A percentile compares a stretch with the other conserved stretches of the same genome.
phyloP scores from a whole-genome alignment of 208 protist species.

The Leishmania gerbilli region DNA sequence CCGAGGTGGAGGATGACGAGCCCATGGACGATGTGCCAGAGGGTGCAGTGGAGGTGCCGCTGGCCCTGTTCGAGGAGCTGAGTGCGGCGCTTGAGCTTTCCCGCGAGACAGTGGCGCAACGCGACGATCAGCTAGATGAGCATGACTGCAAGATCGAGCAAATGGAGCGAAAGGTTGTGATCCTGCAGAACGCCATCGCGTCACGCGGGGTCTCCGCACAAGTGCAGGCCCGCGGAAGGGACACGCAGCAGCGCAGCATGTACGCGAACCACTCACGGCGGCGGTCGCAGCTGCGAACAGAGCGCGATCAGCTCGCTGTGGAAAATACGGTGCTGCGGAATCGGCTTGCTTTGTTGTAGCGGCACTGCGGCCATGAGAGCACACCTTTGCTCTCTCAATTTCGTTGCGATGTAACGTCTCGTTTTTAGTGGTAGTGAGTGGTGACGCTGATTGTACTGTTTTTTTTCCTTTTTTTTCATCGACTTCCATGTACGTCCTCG shows the following conservation, averaged over 20 bases:
- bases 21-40: conserved; percentile 60
- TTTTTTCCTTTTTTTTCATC: neutral
- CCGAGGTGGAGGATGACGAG: conserved; percentile 61
- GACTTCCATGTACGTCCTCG: neutral
- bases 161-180: conserved; percentile 67
- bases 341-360: conserved; percentile 15
- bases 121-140: conserved; percentile 68
- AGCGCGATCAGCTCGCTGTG: conserved; percentile 46
- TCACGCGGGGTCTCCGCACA: conserved; percentile 61
- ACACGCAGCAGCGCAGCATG: conserved; percentile 65
- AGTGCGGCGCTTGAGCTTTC: conserved; percentile 60
- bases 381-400: neutral
- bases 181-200: conserved; percentile 72
- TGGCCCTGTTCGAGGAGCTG: conserved; percentile 74
- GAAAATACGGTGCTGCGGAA: conserved; percentile 52
- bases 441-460: neutral
- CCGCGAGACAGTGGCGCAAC: conserved; percentile 62
- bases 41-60: conserved; percentile 59
- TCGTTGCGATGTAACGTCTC: neutral
- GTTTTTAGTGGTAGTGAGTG: neutral
- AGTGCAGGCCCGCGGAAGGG: conserved; percentile 36
- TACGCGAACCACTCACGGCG: conserved; percentile 30
- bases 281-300: conserved; percentile 50
- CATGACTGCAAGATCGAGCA: conserved; percentile 79
- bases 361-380: neutral